Conservation (phyloP, 768 basidiomycete genomes). For the Lactarius sanguifluus region DNA sequence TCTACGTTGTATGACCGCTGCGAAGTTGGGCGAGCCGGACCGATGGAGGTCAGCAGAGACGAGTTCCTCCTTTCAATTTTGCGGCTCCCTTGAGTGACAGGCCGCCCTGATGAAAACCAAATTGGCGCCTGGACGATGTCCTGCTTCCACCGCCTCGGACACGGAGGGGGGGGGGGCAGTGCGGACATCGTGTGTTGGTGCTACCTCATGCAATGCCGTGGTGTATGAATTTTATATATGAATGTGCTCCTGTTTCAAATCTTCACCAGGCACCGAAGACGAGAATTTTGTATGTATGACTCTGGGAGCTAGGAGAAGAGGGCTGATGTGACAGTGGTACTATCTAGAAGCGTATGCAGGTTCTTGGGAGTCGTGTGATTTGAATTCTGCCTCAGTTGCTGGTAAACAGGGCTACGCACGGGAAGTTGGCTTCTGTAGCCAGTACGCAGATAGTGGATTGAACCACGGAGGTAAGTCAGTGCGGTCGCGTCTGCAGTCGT, state of each 20-base stretch:
- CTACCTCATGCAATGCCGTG: background rate
- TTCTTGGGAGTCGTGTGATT: no score
- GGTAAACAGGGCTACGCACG: background rate
- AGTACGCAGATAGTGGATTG: no score
- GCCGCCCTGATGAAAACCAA: no score
- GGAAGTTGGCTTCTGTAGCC: no score
- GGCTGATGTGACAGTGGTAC: background rate
- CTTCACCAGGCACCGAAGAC: background rate
- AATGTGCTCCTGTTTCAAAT: background rate
- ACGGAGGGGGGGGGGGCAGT: background rate
- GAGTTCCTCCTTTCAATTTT: conserved; percentile 9
- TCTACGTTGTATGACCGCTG: conserved; percentile 10
- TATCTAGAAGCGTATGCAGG: no score
- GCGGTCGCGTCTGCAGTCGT: no score
- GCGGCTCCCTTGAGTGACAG: background rate
- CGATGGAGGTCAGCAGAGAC: conserved; percentile 4
- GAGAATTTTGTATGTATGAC: background rate
- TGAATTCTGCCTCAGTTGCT: background rate
- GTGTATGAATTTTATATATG: background rate
- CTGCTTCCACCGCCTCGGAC: background rate
- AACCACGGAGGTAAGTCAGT: no score
- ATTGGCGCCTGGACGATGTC: no score
- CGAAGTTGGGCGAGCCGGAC: background rate
- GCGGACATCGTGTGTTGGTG: background rate
- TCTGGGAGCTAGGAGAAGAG: background rate